Evolutionary conservation across 768 basidiomycete genomes (phyloP), one percentile per base, ranked within the genome.

Genomic region (Collybiopsis confluens): DNA sequence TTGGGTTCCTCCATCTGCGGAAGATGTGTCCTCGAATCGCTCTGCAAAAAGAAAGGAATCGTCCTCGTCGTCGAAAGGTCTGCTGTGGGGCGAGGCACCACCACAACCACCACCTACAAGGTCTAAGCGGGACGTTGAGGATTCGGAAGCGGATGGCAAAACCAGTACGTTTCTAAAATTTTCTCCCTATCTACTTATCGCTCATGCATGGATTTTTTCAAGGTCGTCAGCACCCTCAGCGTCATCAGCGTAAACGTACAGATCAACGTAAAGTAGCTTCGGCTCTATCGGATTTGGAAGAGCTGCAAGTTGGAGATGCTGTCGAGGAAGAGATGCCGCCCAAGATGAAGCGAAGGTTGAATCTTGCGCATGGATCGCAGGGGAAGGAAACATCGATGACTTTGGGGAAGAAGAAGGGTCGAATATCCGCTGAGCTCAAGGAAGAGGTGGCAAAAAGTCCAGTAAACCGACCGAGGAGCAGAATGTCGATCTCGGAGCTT

Each of bases 261-360:
- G 13, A n/a, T 7, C 18, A 15, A 15, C 38, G 38, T 40, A 20
- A 15, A 40, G 4, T n/a, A 9, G 38, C 18, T 16, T 5, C 38
- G 8, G 38, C 30, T 13, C 6, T 33, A 13, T 33, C 30, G 5
- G 30, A 33, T 33, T 33, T 40, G 38, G 18, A 40, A 15, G 15
- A 7, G 8, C 35, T 8, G 35, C 10, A 33, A 16, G 6, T 9
- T 4, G 10, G 20, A 4, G 47, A 48, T 15, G 27, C 20, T 15
- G 35, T 24, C 8, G 35, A 7, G 20, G 47, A 48, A 16, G 47
- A 48, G 18, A 48, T 48, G 9, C 47, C 47, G 10, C 47, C 47
- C 4, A 48, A 48, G 21, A 48, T 48, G 47, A 48, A 48, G 33
- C 33, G 47, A 11, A 38, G 47, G 23, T 48, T n/a, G 47, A 37